A percentile compares a stretch with the other conserved stretches of the same genome.
Evolutionary conservation across 2,329 filamentous ascomycete genomes (phyloP).

Genomic region (Penicillium sp.): DNA sequence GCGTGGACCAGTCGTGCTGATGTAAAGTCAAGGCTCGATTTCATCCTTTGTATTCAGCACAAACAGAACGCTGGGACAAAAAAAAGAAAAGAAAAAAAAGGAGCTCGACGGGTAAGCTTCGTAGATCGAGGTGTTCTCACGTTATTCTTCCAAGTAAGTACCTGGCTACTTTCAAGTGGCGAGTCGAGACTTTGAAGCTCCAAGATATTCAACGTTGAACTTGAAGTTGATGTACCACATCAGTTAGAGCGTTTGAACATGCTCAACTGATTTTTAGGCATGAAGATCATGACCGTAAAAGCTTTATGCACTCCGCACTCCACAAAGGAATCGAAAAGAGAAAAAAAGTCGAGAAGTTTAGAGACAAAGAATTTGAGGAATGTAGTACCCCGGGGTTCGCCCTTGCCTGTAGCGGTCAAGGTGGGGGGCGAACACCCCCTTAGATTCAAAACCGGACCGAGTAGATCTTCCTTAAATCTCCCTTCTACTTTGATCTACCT

Average conservation of each 20-base stretch:
- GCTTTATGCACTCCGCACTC: neutral
- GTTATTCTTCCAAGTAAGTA: neutral
- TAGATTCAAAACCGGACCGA: neutral
- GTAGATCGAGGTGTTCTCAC: too few relatives aligned
- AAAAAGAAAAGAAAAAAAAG: neutral
- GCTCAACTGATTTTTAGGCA: neutral
- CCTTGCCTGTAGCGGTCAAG: constrained; percentile 7
- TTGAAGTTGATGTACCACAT: neutral
- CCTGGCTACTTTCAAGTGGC: neutral
- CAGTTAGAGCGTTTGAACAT: neutral
- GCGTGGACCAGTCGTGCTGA: neutral
- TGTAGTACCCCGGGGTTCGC: constrained; percentile 5
- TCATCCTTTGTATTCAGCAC: constrained; percentile 5
- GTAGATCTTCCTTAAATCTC: neutral
- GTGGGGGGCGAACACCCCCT: neutral
- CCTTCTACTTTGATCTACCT: neutral
- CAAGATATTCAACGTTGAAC: neutral
- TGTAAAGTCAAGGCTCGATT: neutral
- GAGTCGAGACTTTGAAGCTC: neutral
- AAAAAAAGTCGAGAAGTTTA: neutral
- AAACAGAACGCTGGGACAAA: neutral
- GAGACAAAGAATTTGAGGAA: constrained; percentile 1
- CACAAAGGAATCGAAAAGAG: neutral
- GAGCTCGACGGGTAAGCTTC: neutral
- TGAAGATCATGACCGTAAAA: neutral